Base-by-base conservation (phyloP, 2,329 filamentous ascomycete species). In the Nakataea oryzae region DNA sequence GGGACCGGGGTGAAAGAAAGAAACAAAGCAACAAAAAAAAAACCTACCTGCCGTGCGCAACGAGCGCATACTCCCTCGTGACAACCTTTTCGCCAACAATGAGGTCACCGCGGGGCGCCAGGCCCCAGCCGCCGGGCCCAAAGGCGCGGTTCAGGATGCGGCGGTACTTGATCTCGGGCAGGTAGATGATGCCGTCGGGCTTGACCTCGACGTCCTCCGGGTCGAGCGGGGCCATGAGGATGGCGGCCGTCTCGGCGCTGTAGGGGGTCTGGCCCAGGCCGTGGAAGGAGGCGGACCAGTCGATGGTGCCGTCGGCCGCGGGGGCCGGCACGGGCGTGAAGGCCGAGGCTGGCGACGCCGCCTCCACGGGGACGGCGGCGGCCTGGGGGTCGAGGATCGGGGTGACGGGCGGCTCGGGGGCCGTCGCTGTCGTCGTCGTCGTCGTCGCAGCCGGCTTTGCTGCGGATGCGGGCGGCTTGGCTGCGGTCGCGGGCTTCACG, bases 141-240 rank as follows among this genome's bases (percentile, higher is more conserved):
- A 99, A 99, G 0, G 92, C 91, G 69, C 81, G 79, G 74, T 97
- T 97, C 69, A 99, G 76, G 66, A 96, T 93, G 65, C 93, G 81
- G 57, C 95, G 81, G 77, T 99, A 99, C 78, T 97, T 97, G 80
- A 99, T 97, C 81, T 99, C 95, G 14, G 95, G 95, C 63, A 99
- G 80, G 74, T 97, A 99, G 64, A 97, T 80, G 68, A 99, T 93
- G 41, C 95, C 95, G 77, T 99, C 95, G 34, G 95, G 93, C 79
- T 99, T 99, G 72, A 99, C 89, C 79, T 99, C 95, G 62, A 99
- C 87, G 75, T 97, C 93, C 58, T 87, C 82, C 0, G 83, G 76
- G 61, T 85, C 77, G 14, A 96, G 73, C 1, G 87, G 86, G 62
- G 83, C 79, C 65, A 89, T 82, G 58, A 97, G 81, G 26, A 90